Evolutionary conservation across 768 basidiomycete species (phyloP).

Genomic region (Fomitopsis serialis): DNA sequence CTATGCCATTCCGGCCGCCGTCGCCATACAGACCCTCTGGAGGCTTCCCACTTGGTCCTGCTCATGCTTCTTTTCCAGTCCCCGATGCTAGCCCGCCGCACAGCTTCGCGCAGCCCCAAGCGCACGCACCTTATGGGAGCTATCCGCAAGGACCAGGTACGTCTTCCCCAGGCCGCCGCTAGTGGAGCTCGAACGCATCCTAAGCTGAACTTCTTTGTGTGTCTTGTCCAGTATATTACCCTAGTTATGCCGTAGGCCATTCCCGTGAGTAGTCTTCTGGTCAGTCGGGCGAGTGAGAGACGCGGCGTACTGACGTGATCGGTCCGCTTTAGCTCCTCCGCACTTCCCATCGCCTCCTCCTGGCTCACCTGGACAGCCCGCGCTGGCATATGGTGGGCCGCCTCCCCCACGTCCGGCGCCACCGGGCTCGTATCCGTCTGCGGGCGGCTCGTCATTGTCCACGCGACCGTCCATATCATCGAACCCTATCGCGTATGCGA

Average conservation of each 20-base stretch:
- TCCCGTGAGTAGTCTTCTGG: neutral
- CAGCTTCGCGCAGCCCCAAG: neutral
- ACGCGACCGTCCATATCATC: constrained; percentile 25
- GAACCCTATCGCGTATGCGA: constrained; percentile 34
- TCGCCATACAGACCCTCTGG: neutral
- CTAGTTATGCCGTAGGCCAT: neutral
- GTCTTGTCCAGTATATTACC: neutral
- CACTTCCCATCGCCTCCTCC: neutral
- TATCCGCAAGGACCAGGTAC: constrained; percentile 2
- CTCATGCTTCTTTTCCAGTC: neutral
- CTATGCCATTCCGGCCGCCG: neutral
- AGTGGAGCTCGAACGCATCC: neutral
- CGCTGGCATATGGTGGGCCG: neutral
- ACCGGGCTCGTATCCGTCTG: constrained; percentile 6
- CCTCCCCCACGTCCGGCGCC: constrained; percentile 22
- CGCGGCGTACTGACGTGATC: neutral
- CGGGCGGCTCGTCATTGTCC: constrained; percentile 2
- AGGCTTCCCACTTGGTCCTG: neutral
- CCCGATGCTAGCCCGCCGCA: neutral
- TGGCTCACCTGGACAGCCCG: neutral
- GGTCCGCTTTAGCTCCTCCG: neutral
- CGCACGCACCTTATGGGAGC: neutral
- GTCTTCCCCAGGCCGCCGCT: neutral
- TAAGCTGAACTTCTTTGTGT: neutral
- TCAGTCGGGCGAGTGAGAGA: neutral